These are phyloP conservation scores for Manihot esculenta DNA, from an alignment of 441 rosid genomes.

Conservation along the genomic window DNA sequence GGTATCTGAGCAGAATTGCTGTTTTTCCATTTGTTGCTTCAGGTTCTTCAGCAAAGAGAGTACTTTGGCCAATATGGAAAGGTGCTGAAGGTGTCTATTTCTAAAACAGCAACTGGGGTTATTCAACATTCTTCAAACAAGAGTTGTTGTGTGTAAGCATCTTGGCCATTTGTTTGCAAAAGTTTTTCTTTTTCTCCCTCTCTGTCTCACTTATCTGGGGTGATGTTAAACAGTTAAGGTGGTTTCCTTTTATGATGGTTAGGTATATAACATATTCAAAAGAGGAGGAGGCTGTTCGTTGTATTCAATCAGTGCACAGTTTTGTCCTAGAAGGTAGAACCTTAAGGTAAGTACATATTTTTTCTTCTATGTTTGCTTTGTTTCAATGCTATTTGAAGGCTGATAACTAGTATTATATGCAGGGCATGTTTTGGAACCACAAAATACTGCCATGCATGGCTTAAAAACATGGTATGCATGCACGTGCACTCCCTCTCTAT, in stretches of 20 bases:
- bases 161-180: conserved; percentile 5
- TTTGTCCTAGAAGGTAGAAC: conserved; percentile 69
- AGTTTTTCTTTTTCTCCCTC: not conserved
- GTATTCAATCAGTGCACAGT: conserved; percentile 79
- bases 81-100: conserved; percentile 72
- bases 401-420: conserved; percentile 16
- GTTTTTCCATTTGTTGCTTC: conserved; percentile 17
- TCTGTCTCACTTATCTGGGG: no score
- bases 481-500: not conserved
- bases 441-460: conserved; percentile 89
- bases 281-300: conserved; percentile 80
- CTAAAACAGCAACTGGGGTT: conserved; percentile 60
- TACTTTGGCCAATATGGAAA: conserved; percentile 85
- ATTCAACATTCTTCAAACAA: conserved; percentile 68
- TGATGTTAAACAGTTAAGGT: no score
- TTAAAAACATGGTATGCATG: conserved; percentile 68
- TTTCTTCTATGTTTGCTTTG: conserved; percentile 1
- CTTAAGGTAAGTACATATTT: conserved; percentile 48
- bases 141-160: conserved; percentile 75
- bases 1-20: not conserved
- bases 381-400: conserved; percentile 3
- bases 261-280: conserved; percentile 74
- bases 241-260: conserved; percentile 6
- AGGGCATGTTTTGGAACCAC: conserved; percentile 96
- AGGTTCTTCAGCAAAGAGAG: conserved; percentile 62